phyloP scores from a whole-genome alignment of 2,329 filamentous ascomycete genomes.

The Cercospora citrullina region DNA sequence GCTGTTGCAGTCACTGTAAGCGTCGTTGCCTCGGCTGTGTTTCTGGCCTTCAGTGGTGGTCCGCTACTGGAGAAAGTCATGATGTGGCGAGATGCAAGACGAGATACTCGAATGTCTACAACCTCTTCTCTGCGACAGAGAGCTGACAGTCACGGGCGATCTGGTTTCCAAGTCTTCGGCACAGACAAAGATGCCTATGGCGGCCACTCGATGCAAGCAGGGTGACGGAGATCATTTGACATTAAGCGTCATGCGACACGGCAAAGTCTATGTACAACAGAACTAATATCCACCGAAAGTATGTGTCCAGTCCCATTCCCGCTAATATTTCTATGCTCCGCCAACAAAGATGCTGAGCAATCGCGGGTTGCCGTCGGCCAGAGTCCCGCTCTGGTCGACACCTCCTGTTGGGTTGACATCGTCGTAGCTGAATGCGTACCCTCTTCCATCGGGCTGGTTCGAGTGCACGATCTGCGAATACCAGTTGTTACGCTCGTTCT shows the following conservation, averaged over 20 bases:
- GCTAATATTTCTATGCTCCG: slow-evolving; percentile 33
- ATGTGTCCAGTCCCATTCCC: background rate
- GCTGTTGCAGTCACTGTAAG: slow-evolving; percentile 42
- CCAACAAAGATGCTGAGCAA: slow-evolving; percentile 52
- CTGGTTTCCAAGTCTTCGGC: slow-evolving; percentile 20
- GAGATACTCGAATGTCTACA: slow-evolving; percentile 20
- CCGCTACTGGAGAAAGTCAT: slow-evolving; percentile 41
- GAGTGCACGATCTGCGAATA: slow-evolving; percentile 62
- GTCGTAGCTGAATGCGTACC: slow-evolving; percentile 69
- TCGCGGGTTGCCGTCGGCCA: slow-evolving; percentile 47
- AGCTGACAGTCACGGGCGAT: slow-evolving; percentile 2
- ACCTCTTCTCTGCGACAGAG: slow-evolving; percentile 22
- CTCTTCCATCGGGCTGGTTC: slow-evolving; percentile 59
- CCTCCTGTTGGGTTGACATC: slow-evolving; percentile 53
- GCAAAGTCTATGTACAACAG: background rate
- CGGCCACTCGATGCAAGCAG: slow-evolving; percentile 8
- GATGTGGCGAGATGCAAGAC: slow-evolving; percentile 36
- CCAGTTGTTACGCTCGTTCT: slow-evolving; percentile 49
- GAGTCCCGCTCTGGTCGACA: slow-evolving; percentile 54
- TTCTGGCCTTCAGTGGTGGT: slow-evolving; percentile 46
- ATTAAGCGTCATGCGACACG: background rate
- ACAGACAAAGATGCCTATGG: slow-evolving; percentile 16
- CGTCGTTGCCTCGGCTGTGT: slow-evolving; percentile 42
- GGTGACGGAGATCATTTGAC: background rate
- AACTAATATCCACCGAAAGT: slow-evolving; percentile 24